These are phyloP conservation scores for Mycena rebaudengoi DNA, from an alignment of 768 basidiomycete genomes.

Conservation along the genomic window DNA sequence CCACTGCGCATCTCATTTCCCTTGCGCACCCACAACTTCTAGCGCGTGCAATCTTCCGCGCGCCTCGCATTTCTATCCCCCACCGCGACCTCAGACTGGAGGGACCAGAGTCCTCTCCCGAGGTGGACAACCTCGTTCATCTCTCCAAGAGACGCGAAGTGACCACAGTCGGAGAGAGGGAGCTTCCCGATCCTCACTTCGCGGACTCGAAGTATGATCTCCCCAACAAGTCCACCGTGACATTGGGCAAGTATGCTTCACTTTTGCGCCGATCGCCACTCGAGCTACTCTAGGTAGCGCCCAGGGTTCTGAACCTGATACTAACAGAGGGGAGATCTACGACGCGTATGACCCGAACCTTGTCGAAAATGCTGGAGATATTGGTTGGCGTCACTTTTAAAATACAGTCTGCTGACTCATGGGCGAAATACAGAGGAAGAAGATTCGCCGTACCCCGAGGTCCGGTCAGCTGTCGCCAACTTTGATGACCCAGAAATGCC, in stretches of 20 bases:
- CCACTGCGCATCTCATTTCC: too few species aligned
- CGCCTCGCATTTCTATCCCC: not conserved
- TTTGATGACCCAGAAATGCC: conserved; percentile 76
- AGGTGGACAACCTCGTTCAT: conserved; percentile 13
- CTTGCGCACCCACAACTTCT: too few species aligned
- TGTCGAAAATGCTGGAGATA: conserved; percentile 30
- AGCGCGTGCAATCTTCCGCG: too few species aligned
- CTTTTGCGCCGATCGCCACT: too few species aligned
- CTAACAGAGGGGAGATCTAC: conserved; percentile 28
- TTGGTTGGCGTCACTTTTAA: conserved; percentile 31
- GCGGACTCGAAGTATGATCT: conserved; percentile 2
- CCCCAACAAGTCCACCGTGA: not conserved
- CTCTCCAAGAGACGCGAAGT: conserved; percentile 13
- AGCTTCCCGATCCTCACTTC: not conserved
- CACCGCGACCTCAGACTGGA: conserved; percentile 10
- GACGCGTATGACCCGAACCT: conserved; percentile 47
- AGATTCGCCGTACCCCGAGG: conserved; percentile 88
- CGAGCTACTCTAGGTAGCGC: too few species aligned
- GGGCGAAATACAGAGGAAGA: conserved; percentile 46
- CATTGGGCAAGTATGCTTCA: not conserved
- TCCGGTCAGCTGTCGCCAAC: conserved; percentile 79
- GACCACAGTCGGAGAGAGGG: conserved; percentile 20
- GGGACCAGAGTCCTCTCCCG: conserved; percentile 15
- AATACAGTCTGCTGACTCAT: not conserved
- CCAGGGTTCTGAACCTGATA: too few species aligned